Evolutionary conservation across 345 rosid species (phyloP).

Genomic region (Conringia planisiliqua): DNA sequence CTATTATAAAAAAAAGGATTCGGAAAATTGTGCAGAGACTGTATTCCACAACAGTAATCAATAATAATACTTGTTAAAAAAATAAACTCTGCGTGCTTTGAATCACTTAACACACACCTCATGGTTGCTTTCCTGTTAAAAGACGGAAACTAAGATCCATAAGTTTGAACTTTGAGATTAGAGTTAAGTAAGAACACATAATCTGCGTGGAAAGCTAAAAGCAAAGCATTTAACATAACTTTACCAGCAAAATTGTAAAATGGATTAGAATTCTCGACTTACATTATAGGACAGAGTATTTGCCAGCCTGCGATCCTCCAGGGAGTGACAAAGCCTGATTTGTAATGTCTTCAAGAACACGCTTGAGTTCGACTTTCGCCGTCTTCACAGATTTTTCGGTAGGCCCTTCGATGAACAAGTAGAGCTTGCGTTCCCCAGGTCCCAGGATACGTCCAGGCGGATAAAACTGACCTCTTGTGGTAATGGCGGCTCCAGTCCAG

Average conservation of each 20-base stretch:
- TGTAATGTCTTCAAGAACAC: slow-evolving; percentile 86
- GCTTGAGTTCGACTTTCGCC: slow-evolving; percentile 83
- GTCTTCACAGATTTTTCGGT: slow-evolving; percentile 82
- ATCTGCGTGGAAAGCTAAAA: neutral
- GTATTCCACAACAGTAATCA: slow-evolving; percentile 16
- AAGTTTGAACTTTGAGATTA: slow-evolving; percentile 25
- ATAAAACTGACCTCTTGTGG: slow-evolving; percentile 82
- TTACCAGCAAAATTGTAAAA: slow-evolving; percentile 5
- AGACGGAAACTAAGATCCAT: slow-evolving; percentile 33
- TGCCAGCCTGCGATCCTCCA: slow-evolving; percentile 87
- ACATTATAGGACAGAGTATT: slow-evolving; percentile 82
- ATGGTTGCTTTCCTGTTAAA: slow-evolving; percentile 30
- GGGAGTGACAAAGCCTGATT: slow-evolving; percentile 80
- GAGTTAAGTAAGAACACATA: neutral
- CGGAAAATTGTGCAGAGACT: slow-evolving; percentile 4
- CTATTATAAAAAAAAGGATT: neutral
- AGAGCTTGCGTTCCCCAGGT: slow-evolving; percentile 88
- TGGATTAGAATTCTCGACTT: slow-evolving; percentile 36
- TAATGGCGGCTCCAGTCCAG: slow-evolving; percentile 96
- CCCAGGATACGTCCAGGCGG: slow-evolving; percentile 64
- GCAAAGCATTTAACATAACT: neutral
- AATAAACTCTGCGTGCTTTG: neutral
- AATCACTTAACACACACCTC: slow-evolving; percentile 31
- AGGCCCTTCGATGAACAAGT: slow-evolving; percentile 91
- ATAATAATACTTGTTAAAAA: slow-evolving; percentile 1